Evolutionary conservation across 352 stramenopile genomes (phyloP), one percentile per base, ranked within the genome.

Genomic region (Globisporangium emineosum): DNA sequence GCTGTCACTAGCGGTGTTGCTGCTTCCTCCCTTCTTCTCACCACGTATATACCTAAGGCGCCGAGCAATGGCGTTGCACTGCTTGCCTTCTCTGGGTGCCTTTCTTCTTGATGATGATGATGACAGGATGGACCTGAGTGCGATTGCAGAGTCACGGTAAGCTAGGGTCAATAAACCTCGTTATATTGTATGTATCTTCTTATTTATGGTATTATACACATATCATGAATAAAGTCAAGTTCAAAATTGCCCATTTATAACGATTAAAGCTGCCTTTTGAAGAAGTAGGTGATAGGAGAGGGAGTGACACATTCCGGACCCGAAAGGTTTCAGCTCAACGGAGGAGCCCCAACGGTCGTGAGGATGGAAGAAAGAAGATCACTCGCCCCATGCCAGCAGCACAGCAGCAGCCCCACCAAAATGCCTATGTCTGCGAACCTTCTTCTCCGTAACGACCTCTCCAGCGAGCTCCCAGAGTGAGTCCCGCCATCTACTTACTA

Each of bases 261-360:
- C 1, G 5, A 17, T 8, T 35, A 21, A 51, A 4, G n/a, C 43
- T 51, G 37, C 15, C 2, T 15, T 15, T 52, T 12, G 4, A 19
- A 17, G 8, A 27, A 29, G 4, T 8, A 52, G 8, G 17, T 27
- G 45, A 29, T 52, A 29, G 15, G 4, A 10, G 23, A 52, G 45
- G 50, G 2, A 5, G 37, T 57, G 51, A 57, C 51, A 57, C 27
- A 40, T 17, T 55, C 8, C 3, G 33, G 17, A 21, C 5, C 15
- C 17, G 29, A 57, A 57, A 37, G 51, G 51, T 57, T 40, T 57
- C 51, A 57, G 27, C 27, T 57, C 51, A 57, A 40, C 51, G 27
- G 49, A 23, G 6, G 40, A 47, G 8, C 40, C 23, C 10, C 17
- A 40, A 40, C 32, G n/a, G 25, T 21, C 51, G 51, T 25, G 51